Base-by-base conservation (phyloP, 2,329 filamentous ascomycete genomes). In the Epichloe sibirici region DNA sequence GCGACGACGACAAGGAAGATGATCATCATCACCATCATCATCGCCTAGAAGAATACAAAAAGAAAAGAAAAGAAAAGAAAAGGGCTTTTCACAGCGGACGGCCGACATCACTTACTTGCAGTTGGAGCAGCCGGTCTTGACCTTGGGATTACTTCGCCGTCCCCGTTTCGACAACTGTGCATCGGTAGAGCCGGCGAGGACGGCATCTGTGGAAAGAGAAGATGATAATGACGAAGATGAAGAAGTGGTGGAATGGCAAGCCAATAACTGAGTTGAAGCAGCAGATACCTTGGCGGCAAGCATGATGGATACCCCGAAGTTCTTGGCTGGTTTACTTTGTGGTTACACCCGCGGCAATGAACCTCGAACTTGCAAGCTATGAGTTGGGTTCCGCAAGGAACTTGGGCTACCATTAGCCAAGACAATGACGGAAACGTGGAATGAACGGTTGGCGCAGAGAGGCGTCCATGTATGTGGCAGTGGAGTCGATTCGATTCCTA, bases 41-140 rank as follows among this genome's bases (percentile, higher is more conserved):
- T 6, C 11, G 21, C 5, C 7, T 7, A 11, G 9, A 11, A 25
- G n/a, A 44, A 44, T 11, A 7, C 5, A 23, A 21, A 23, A 3
- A 15, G 8, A 23, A 7, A 5, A 28, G 9, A 48, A 48, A 39
- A 7, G 13, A n/a, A n/a, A n/a, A n/a, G n/a, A n/a, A n/a, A n/a
- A n/a, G n/a, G 6, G 23, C 28, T 37, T 25, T 25, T 48, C 46
- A 39, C 11, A 44, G 11, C 11, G 11, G 13, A 37, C 28, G 23
- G 28, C 13, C 25, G 13, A 31, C 9, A 15, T 40, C 51, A 73
- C 81, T 64, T 72, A 84, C 81, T 85, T 85, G 81, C 81, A 85
- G 64, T 79, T 82, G 59, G 72, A 74, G 65, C 82, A 85, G 42
- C 81, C 81, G 1, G 81, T 84, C 69, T 82, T 83, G 57, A 83